Base-by-base conservation (phyloP, 2,329 filamentous ascomycete species). In the Fusarium sp. region DNA sequence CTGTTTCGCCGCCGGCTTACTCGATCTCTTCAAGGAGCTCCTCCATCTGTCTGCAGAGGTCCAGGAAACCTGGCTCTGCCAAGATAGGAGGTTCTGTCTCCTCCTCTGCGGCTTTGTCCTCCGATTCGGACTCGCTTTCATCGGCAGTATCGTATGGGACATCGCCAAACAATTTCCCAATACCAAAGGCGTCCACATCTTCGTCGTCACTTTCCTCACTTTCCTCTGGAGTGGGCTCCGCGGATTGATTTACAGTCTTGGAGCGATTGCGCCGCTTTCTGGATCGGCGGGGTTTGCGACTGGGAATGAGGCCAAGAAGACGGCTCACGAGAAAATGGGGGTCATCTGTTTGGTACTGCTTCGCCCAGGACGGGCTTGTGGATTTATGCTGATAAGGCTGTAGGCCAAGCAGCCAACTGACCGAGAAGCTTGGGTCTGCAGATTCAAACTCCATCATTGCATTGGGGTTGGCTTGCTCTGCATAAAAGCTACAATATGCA, bases 21-120 rank as follows among this genome's bases (percentile, higher is more conserved):
- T 81, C 80, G 43, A 81, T 79, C 5, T 79, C 78, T n/a, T 79
- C 74, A n/a, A 81, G 63, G 32, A 81, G 68, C 23, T 75, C 66
- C 67, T 81, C 78, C 76, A 81, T 72, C 32, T 76, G 34, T 23
- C 68, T 66, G 58, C 77, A 80, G 30, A 81, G 70, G 11, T 77
- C 72, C 9, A 80, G 70, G 62, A 81, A 81, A 20, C 68, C 77
- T 20, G 78, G 62, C 27, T 79, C 78, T 25, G 74, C 77, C 35
- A 80, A 58, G 8, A 80, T 69, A 20, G 73, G 74, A 62, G 75
- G 75, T 23, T 73, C 73, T 30, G 58, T 32, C 20, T 79, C 76
- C 27, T 58, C 62, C 25, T 77, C 77, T 14, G 57, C 71, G 39
- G 68, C 64, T 37, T 61, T 35, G 32, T 76, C 72, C 23, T 77